Evolutionary conservation across 2,329 filamentous ascomycete species (phyloP), one percentile per base, ranked within the genome.

Genomic region (Exophiala phaeomuriformis): DNA sequence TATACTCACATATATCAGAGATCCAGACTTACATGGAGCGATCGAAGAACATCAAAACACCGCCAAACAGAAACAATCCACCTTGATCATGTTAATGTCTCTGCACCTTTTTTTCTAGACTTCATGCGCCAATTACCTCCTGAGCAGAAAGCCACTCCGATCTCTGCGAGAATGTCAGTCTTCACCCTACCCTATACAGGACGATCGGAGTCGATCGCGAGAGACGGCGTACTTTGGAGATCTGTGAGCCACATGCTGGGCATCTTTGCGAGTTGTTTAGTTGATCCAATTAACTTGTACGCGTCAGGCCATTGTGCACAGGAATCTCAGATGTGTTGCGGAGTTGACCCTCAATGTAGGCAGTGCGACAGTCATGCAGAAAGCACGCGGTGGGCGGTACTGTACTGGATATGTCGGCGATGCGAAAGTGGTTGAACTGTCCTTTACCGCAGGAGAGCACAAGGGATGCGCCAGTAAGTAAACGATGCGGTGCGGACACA

Each of bases 31-130:
- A 91, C 88, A 97, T 90, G 66, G 93, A 88, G 61, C 93, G 83
- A 73, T 98, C 93, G 75, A 98, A 98, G 76, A 98, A 97, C 73
- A 98, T 81, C 72, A 98, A 79, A 6, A 98, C 88, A 57, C 93
- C 93, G 67, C 89, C 88, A 68, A 96, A 81, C 53, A 98, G 82
- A 78, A 98, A 98, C 77, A 97, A 85, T 62, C 87, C 89, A 71
- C 91, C 91, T 95, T 69, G 52, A 55, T 27, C 9, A 41, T 41
- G 49, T 51, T 44, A 52, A 46, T 48, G 47, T 42, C 35, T 19
- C n/a, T 42, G 30, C 10, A 6, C 10, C 37, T 44, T 9, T 32
- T 42, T 3, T 12, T 36, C n/a, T 36, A n/a, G 7, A n/a, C 7
- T n/a, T 7, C 33, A 36, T n/a, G 33, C 33, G n/a, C 7, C 29